Evolutionary conservation across 441 rosid genomes (phyloP).

Genomic region (Euphorbia celastroides): DNA sequence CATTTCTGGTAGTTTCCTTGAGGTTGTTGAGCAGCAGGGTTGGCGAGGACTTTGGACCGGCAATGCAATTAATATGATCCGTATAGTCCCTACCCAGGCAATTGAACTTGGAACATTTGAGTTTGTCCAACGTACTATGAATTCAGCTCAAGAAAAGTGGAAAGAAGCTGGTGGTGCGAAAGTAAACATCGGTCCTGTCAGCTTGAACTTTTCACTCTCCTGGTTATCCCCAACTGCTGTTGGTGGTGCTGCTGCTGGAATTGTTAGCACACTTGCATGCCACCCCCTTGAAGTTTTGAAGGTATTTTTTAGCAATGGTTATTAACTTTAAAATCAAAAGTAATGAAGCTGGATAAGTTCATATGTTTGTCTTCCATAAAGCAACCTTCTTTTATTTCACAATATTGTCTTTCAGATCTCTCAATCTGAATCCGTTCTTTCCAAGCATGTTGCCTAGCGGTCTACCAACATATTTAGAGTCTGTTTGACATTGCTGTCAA

Average conservation of each 20-base stretch:
- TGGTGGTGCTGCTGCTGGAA: conserved; percentile 97
- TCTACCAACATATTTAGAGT: not conserved
- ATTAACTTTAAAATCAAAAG: not conserved
- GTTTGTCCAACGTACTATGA: conserved; percentile 73
- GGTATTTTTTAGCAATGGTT: conserved; percentile 33
- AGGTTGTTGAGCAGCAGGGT: conserved; percentile 83
- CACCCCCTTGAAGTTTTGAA: conserved; percentile 99
- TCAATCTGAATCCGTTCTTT: not conserved
- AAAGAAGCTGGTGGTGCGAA: conserved; percentile 43
- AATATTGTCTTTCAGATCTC: not conserved
- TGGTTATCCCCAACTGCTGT: conserved; percentile 96
- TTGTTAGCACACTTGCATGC: conserved; percentile 81
- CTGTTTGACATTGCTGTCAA: not conserved
- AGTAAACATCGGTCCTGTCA: conserved; percentile 59
- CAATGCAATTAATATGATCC: conserved; percentile 84
- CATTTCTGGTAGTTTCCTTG: conserved; percentile 83
- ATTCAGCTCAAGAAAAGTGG: conserved; percentile 67
- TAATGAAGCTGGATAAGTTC: conserved; percentile 1
- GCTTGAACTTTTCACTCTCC: conserved; percentile 54
- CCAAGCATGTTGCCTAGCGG: not conserved
- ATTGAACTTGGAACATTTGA: conserved; percentile 93
- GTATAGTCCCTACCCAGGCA: conserved; percentile 93
- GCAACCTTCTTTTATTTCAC: not conserved
- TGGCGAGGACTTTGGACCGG: conserved; percentile 99
- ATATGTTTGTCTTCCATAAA: not conserved